Percentiles rank a stretch among this genome's conserved stretches.
Conservation (phyloP, 306 rosid species). For the Sechiopsis laciniata region DNA sequence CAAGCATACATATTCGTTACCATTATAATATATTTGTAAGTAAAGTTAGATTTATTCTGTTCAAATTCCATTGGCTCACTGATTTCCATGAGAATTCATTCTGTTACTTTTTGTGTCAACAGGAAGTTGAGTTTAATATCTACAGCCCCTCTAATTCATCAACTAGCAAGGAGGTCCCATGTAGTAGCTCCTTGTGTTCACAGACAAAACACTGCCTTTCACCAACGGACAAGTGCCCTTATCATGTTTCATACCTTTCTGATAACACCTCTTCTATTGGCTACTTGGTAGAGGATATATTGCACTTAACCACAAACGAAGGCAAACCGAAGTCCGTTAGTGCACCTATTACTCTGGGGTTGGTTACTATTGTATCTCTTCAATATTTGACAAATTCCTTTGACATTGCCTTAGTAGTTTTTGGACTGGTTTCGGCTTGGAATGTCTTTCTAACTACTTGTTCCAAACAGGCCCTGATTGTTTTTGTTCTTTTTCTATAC, state of each 20-base stretch:
- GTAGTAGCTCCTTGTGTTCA: constrained; percentile 61
- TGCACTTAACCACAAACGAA: constrained; percentile 66
- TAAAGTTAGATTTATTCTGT: background rate
- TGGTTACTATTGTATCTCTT: constrained; percentile 24
- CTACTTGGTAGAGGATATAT: constrained; percentile 66
- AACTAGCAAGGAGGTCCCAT: constrained; percentile 58
- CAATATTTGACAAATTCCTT: background rate
- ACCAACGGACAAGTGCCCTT: constrained; percentile 43
- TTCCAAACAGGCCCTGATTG: background rate
- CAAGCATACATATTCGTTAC: background rate
- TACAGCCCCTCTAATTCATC: constrained; percentile 57
- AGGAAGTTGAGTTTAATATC: constrained; percentile 36
- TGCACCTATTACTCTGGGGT: constrained; percentile 69
- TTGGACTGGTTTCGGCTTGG: background rate
- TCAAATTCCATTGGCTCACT: background rate
- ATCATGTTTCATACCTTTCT: constrained; percentile 53
- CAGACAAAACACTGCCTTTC: constrained; percentile 39
- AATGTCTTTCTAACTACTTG: background rate
- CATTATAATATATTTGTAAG: background rate
- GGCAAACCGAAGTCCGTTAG: constrained; percentile 28
- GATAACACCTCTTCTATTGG: constrained; percentile 68
- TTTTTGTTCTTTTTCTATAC: background rate
- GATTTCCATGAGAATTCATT: background rate
- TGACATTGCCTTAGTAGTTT: background rate
- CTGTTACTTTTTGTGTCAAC: background rate